Conservation (phyloP, 2,329 filamentous ascomycete genomes). For the Penicillium glabrum region DNA sequence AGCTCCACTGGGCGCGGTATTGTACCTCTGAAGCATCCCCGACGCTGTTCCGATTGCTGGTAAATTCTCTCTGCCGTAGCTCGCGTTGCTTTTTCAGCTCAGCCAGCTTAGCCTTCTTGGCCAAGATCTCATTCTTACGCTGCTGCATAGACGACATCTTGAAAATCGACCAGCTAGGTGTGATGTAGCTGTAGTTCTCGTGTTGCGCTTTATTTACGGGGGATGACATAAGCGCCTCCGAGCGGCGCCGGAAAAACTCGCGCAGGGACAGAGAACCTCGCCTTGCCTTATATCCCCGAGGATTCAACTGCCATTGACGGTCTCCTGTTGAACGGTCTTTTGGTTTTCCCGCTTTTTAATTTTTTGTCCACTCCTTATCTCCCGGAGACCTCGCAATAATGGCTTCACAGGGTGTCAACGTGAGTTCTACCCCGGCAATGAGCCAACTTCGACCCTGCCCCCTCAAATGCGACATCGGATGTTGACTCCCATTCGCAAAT, state of each 20-base stretch:
- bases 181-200: slow-evolving; percentile 12
- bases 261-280: slow-evolving; percentile 38
- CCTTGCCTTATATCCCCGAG: slow-evolving; percentile 25
- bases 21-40: slow-evolving; percentile 70
- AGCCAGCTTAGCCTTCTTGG: slow-evolving; percentile 94
- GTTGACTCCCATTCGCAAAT: slow-evolving; percentile 19
- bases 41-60: slow-evolving; percentile 66
- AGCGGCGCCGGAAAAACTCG: slow-evolving; percentile 44
- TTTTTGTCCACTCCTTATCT: slow-evolving; percentile 33
- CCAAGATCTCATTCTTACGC: slow-evolving; percentile 92
- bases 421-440: slow-evolving; percentile 38
- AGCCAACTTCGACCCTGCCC: slow-evolving; percentile 7
- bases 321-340: slow-evolving; percentile 32
- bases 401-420: slow-evolving; percentile 70
- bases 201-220: slow-evolving; percentile 28
- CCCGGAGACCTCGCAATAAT: slow-evolving; percentile 52
- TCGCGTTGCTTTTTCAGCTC: slow-evolving; percentile 93
- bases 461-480: slow-evolving; percentile 19
- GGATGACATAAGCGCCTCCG: slow-evolving; percentile 41
- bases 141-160: slow-evolving; percentile 54
- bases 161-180: slow-evolving; percentile 5
- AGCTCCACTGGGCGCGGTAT: slow-evolving; percentile 8
- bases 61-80: slow-evolving; percentile 74
- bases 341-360: slow-evolving; percentile 26
- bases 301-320: slow-evolving; percentile 40